Evolutionary conservation across 257 asterid genomes (phyloP).

Genomic region (Ajuga chamaepitys): DNA sequence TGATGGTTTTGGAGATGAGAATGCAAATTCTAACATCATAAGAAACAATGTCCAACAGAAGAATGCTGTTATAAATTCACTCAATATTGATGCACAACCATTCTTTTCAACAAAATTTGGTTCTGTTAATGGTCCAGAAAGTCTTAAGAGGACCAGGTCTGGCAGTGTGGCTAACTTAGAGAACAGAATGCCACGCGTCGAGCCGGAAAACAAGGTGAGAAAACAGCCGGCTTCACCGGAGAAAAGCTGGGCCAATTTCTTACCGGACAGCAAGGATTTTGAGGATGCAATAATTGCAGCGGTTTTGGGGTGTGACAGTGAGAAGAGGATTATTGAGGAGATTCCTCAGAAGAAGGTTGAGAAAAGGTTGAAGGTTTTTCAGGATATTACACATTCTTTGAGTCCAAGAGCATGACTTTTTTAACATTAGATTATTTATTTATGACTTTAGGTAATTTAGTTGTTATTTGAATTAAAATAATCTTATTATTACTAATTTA

Average conservation of each 20-base stretch:
- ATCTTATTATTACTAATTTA: background rate
- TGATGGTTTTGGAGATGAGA: constrained; percentile 66
- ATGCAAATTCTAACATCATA: constrained; percentile 30
- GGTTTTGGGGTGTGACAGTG: constrained; percentile 34
- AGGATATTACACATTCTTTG: constrained; percentile 62
- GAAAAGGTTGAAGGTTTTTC: constrained; percentile 85
- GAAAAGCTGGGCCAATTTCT: constrained; percentile 45
- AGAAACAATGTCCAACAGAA: constrained; percentile 5
- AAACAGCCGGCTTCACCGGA: constrained; percentile 39
- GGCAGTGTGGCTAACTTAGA: constrained; percentile 27
- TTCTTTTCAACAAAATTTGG: constrained; percentile 42
- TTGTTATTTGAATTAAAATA: background rate
- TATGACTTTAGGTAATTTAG: background rate
- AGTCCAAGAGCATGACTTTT: constrained; percentile 44
- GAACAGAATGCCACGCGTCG: constrained; percentile 23
- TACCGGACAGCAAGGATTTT: constrained; percentile 74
- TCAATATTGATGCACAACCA: constrained; percentile 72
- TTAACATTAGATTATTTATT: background rate
- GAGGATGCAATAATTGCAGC: constrained; percentile 85
- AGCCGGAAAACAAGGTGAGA: constrained; percentile 33
- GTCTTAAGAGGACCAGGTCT: constrained; percentile 72
- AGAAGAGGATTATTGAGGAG: constrained; percentile 13
- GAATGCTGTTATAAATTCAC: constrained; percentile 29
- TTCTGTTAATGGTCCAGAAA: constrained; percentile 25
- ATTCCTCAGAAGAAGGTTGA: constrained; percentile 42